Percentiles rank a stretch among this genome's conserved stretches.
Conservation (phyloP, 305 asterid species). For the Fraxinus baroniana region DNA sequence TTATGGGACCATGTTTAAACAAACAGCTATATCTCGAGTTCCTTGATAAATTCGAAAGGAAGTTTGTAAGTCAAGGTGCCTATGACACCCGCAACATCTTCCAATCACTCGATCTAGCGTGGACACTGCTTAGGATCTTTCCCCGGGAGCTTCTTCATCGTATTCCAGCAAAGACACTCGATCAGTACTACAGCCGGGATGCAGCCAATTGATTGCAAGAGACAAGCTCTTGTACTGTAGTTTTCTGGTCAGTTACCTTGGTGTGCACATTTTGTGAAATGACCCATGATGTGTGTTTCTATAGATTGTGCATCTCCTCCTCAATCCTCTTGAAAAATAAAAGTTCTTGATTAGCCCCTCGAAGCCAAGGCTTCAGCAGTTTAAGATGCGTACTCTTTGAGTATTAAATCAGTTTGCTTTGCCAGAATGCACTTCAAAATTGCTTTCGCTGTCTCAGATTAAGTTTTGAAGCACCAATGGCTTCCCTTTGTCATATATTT, state of each 20-base stretch:
- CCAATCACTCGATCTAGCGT: constrained; percentile 82
- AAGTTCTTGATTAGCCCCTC: constrained; percentile 33
- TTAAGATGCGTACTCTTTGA: constrained; percentile 26
- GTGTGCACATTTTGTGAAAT: constrained; percentile 25
- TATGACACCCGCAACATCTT: constrained; percentile 59
- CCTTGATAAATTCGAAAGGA: constrained; percentile 98
- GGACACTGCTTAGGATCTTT: constrained; percentile 96
- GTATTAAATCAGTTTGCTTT: background rate
- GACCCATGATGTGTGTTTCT: constrained; percentile 36
- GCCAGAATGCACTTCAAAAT: background rate
- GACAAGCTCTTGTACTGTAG: background rate
- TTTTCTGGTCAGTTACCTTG: constrained; percentile 8
- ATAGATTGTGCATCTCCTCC: constrained; percentile 40
- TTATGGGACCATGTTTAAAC: background rate
- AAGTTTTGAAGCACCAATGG: constrained; percentile 19
- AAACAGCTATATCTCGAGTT: constrained; percentile 3
- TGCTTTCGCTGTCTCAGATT: constrained; percentile 22
- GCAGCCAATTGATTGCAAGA: constrained; percentile 51
- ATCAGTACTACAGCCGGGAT: constrained; percentile 84
- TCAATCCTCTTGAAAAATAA: constrained; percentile 36
- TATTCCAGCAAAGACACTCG: constrained; percentile 98
- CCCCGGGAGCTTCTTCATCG: constrained; percentile 98
- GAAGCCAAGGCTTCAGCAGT: constrained; percentile 36
- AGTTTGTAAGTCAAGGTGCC: constrained; percentile 95
- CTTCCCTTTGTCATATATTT: constrained; percentile 1